These are phyloP conservation scores for Adansonia grandidieri DNA, from an alignment of 441 rosid species.

Conservation along the genomic window DNA sequence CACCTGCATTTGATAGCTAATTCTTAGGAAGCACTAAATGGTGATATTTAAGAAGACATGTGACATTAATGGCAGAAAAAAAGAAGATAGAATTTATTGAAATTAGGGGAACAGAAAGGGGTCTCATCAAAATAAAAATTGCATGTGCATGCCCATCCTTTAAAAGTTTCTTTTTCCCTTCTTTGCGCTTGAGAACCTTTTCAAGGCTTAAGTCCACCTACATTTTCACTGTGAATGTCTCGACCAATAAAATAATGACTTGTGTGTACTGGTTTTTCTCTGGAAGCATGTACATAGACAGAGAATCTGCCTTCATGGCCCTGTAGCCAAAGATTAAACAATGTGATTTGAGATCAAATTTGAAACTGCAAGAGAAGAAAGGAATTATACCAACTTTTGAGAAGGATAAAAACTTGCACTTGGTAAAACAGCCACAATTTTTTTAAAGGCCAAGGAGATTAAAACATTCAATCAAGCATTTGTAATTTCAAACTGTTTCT, in stretches of 20 bases:
- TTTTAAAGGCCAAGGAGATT: neutral
- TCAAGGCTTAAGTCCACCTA: constrained; percentile 27
- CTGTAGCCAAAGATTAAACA: constrained; percentile 39
- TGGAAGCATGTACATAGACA: constrained; percentile 72
- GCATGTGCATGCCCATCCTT: neutral
- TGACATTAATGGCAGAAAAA: neutral
- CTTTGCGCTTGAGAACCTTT: neutral
- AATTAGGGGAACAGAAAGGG: constrained; percentile 11
- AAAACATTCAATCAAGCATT: constrained; percentile 17
- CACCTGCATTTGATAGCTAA: constrained; percentile 41
- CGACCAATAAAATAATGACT: constrained; percentile 63
- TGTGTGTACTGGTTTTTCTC: constrained; percentile 51
- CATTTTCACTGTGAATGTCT: constrained; percentile 68
- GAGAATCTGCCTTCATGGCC: constrained; percentile 69
- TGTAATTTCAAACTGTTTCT: neutral
- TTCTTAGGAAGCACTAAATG: constrained; percentile 9
- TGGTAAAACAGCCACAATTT: neutral
- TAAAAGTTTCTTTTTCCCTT: neutral
- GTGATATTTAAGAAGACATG: constrained; percentile 9
- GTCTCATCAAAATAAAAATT: neutral
- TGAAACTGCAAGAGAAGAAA: constrained; percentile 19
- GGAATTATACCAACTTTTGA: neutral
- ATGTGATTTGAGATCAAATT: constrained; percentile 11
- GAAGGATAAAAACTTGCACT: constrained; percentile 12
- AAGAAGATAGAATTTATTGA: neutral